Percentiles rank a stretch among this genome's conserved stretches.
phyloP scores from a whole-genome alignment of 164 flowering plant species.

The Cinnamomum chago region DNA sequence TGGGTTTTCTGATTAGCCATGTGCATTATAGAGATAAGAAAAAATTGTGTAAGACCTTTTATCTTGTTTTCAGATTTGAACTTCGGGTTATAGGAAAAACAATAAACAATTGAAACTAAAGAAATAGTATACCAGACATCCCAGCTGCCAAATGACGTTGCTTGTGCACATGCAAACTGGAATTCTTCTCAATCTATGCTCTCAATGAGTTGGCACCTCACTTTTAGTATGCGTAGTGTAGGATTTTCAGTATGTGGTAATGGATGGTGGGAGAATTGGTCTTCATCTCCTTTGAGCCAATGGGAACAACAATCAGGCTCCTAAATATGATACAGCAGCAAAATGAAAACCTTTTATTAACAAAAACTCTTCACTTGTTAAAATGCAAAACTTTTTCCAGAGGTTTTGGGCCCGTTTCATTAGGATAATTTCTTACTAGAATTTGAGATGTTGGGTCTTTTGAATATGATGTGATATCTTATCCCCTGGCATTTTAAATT shows the following conservation, averaged over 20 bases:
- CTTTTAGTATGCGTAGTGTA: not conserved
- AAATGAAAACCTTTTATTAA: too few species aligned
- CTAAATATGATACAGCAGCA: too few species aligned
- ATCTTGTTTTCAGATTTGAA: not conserved
- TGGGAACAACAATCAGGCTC: not conserved
- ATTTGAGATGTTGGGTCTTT: too few species aligned
- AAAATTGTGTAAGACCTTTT: not conserved
- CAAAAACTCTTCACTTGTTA: too few species aligned
- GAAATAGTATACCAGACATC: not conserved
- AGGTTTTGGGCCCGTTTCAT: too few species aligned
- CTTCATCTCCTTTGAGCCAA: not conserved
- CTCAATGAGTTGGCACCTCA: not conserved
- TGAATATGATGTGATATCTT: too few species aligned
- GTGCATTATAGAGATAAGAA: not conserved
- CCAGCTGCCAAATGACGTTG: not conserved
- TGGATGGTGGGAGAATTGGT: not conserved
- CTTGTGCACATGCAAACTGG: not conserved
- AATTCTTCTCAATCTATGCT: not conserved
- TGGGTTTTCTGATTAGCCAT: conserved; percentile 8
- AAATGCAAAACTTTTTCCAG: too few species aligned
- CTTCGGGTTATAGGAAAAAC: not conserved
- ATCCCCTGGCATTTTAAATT: too few species aligned
- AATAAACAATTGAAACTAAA: not conserved
- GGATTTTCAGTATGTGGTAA: not conserved
- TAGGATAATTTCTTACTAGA: too few species aligned